A percentile compares a stretch with the other conserved stretches of the same genome.
Conservation (phyloP, 2,329 filamentous ascomycete genomes). For the Colletotrichum theobromicola region DNA sequence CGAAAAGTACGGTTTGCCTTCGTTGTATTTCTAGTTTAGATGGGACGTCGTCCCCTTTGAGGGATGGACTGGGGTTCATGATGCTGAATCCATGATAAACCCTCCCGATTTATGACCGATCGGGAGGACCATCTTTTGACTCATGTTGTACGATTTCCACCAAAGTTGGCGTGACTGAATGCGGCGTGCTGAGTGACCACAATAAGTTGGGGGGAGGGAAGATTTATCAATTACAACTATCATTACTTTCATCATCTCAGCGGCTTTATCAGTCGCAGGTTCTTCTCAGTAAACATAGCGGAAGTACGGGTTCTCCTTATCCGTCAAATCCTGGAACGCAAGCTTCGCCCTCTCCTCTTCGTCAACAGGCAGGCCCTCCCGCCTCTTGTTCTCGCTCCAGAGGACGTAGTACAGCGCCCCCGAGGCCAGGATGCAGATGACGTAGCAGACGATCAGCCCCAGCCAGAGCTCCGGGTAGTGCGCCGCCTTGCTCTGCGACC, state of each 20-base stretch:
- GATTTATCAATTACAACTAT: not conserved
- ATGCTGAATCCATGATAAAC: not conserved
- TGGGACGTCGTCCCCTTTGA: not conserved
- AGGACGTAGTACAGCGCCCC: conserved; percentile 63
- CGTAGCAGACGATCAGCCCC: conserved; percentile 71
- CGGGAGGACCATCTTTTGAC: not conserved
- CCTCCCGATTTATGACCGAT: not conserved
- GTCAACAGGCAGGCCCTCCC: conserved; percentile 54
- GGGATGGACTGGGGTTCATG: not conserved
- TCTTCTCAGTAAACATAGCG: conserved; percentile 53
- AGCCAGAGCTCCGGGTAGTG: conserved; percentile 78
- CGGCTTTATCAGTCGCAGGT: not conserved
- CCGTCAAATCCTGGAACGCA: conserved; percentile 72
- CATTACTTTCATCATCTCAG: not conserved
- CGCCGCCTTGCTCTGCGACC: conserved; percentile 64
- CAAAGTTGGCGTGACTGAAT: not conserved
- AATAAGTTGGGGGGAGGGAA: not conserved
- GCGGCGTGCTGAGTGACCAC: fast-evolving
- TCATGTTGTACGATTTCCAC: not conserved
- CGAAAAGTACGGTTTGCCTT: not conserved
- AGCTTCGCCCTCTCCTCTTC: conserved; percentile 67
- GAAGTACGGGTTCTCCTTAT: conserved; percentile 72
- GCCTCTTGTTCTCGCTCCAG: conserved; percentile 60
- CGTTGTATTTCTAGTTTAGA: conserved; percentile 19
- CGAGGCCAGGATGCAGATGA: conserved; percentile 68